Evolutionary conservation across 2,329 filamentous ascomycete species (phyloP), one percentile per base, ranked within the genome.

Genomic region (Neophaeococcomyces mojaviensis): DNA sequence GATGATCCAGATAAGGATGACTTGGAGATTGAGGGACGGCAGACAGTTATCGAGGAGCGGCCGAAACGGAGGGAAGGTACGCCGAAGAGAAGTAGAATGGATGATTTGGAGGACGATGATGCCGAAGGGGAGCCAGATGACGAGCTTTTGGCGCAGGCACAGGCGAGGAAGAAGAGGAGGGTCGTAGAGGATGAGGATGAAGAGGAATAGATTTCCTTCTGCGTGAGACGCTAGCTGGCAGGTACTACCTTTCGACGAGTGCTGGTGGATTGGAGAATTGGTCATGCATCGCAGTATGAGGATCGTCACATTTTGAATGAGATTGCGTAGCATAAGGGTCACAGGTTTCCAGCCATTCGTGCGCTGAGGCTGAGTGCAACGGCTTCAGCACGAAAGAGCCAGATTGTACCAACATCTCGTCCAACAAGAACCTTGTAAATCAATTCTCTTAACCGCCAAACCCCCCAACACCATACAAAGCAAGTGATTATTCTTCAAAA

Each of bases 1-100:
- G 60, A 64, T 18, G 56, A 65, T 7, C 65, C 52, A 2, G 53
- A 66, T 37, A 68, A 66, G 8, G 68, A 69, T 53, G 68, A 68
- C 10, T 47, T 44, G 40, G 56, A 53, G 53, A 59, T 51, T 57
- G 56, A 60, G 54, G 58, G 55, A 46, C 51, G 55, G 48, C 31
- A 58, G 43, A 59, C 52, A 10, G 54, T 49, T 6, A 40, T 49
- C 15, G 45, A 55, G 39, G 49, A 35, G 38, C 54, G 51, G 39
- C 51, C 50, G 28, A 53, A 48, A 12, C 46, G 51, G 19, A 51
- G 41, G n/a, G 48, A 47, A 12, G 38, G 33, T 37, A 54, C 20
- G 35, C 44, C 20, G 47, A 55, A 35, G 39, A 50, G 36, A 34
- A 46, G 41, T 19, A 15, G 26, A 13, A 22, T 49, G 34, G 48